Conservation (phyloP, 805 yeast species). For the Monosporozyma servazzii region DNA sequence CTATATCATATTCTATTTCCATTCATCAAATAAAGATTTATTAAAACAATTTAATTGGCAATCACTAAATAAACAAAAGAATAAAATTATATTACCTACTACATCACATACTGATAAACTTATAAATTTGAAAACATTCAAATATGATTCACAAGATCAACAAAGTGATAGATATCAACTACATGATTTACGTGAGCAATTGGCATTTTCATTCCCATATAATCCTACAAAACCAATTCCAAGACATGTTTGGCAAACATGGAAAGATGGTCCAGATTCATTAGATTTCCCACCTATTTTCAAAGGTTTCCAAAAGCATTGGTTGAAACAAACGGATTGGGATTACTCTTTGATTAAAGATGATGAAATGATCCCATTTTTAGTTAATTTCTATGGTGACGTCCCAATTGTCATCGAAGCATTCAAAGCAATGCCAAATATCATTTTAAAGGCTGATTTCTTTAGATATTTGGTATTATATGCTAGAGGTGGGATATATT, state of each 20-base stretch:
- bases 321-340: slow-evolving; percentile 40
- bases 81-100: slow-evolving; percentile 15
- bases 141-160: not conserved
- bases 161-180: not conserved
- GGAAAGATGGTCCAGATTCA: slow-evolving; percentile 65
- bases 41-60: not conserved
- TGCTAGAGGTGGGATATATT: slow-evolving; percentile 89
- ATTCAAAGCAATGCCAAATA: slow-evolving; percentile 65
- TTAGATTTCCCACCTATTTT: slow-evolving; percentile 47
- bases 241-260: slow-evolving; percentile 84
- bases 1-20: not conserved
- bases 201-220: slow-evolving; percentile 69
- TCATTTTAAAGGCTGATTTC: slow-evolving; percentile 84
- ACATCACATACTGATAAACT: slow-evolving; percentile 15
- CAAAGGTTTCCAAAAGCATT: slow-evolving; percentile 42
- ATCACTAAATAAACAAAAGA: not conserved
- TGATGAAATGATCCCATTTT: slow-evolving; percentile 46
- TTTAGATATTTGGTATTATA: slow-evolving; percentile 78
- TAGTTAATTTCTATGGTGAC: slow-evolving; percentile 49
- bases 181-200: slow-evolving; percentile 34
- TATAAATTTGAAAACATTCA: slow-evolving; percentile 13
- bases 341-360: slow-evolving; percentile 72
- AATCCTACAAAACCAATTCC: slow-evolving; percentile 57
- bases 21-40: not conserved
- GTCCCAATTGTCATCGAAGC: slow-evolving; percentile 74